Evolutionary conservation across 192 early-diverging fungal species (phyloP).

Genomic region (Backusella macrospora): DNA sequence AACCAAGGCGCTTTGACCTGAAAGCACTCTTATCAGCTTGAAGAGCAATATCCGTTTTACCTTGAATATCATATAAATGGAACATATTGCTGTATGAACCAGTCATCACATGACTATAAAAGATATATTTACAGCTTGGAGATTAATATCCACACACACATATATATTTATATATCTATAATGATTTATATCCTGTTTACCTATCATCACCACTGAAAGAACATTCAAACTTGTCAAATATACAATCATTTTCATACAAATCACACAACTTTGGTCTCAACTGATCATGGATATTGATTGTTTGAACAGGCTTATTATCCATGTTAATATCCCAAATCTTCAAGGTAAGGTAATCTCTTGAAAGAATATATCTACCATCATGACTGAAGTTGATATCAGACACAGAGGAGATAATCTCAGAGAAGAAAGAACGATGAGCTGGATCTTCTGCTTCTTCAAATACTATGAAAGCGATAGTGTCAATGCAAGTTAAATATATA

Average conservation of each 20-base stretch:
- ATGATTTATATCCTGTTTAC: slow-evolving; percentile 51
- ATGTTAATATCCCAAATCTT: slow-evolving; percentile 99
- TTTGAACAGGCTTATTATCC: slow-evolving; percentile 90
- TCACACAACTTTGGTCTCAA: slow-evolving; percentile 95
- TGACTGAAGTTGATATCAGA: slow-evolving; percentile 95
- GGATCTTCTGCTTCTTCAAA: slow-evolving; percentile 97
- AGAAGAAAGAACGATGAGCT: slow-evolving; percentile 95
- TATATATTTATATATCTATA: background rate
- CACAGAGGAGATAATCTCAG: slow-evolving; percentile 98
- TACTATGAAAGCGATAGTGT: slow-evolving; percentile 44
- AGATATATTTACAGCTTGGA: too few relatives aligned
- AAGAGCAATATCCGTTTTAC: slow-evolving; percentile 79
- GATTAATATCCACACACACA: background rate
- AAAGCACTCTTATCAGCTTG: slow-evolving; percentile 99
- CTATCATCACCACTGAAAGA: slow-evolving; percentile 93
- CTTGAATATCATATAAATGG: slow-evolving; percentile 88
- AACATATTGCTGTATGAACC: slow-evolving; percentile 99
- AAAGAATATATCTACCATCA: slow-evolving; percentile 95
- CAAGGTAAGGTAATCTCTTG: slow-evolving; percentile 95
- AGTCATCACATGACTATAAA: slow-evolving; percentile 75
- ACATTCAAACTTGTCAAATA: slow-evolving; percentile 99
- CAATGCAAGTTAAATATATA: background rate
- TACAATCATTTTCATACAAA: slow-evolving; percentile 99
- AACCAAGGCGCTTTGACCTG: slow-evolving; percentile 79
- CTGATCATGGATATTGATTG: slow-evolving; percentile 96